Evolutionary conservation across 306 rosid species (phyloP).

Genomic region (Phaseolus lunatus): DNA sequence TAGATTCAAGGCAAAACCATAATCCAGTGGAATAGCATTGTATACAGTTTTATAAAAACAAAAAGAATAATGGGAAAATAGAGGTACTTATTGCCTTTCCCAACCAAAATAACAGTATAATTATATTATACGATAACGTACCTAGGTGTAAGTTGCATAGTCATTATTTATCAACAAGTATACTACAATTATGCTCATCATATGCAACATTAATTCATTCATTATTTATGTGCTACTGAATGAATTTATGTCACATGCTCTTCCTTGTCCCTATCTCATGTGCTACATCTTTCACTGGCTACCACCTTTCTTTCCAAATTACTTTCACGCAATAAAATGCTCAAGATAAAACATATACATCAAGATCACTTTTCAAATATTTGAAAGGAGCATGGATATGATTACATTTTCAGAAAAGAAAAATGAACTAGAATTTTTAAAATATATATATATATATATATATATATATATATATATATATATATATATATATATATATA

Average conservation of each 20-base stretch:
- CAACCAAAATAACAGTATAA: background rate
- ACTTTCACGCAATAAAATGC: background rate
- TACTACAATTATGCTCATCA: background rate
- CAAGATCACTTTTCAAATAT: slow-evolving; percentile 15
- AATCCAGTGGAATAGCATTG: background rate
- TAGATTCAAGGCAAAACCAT: background rate
- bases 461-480: too few species aligned
- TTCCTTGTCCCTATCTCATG: too few species aligned
- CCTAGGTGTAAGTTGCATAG: background rate
- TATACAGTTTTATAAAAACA: background rate
- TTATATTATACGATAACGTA: slow-evolving; percentile 6
- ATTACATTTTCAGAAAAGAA: background rate
- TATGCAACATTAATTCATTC: background rate
- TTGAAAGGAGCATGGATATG: slow-evolving; percentile 22
- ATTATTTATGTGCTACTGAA: too few species aligned
- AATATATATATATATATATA: too few species aligned
- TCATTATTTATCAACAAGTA: slow-evolving; percentile 2
- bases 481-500: too few species aligned
- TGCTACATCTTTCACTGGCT: too few species aligned
- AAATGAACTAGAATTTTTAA: background rate
- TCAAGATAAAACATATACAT: background rate
- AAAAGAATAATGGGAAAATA: slow-evolving; percentile 11
- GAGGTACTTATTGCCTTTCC: slow-evolving; percentile 12
- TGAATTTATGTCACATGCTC: too few species aligned
- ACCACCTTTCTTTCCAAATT: too few species aligned